phyloP scores from a whole-genome alignment of 2,329 filamentous ascomycete species.

The Thermothelomyces thermophilus region DNA sequence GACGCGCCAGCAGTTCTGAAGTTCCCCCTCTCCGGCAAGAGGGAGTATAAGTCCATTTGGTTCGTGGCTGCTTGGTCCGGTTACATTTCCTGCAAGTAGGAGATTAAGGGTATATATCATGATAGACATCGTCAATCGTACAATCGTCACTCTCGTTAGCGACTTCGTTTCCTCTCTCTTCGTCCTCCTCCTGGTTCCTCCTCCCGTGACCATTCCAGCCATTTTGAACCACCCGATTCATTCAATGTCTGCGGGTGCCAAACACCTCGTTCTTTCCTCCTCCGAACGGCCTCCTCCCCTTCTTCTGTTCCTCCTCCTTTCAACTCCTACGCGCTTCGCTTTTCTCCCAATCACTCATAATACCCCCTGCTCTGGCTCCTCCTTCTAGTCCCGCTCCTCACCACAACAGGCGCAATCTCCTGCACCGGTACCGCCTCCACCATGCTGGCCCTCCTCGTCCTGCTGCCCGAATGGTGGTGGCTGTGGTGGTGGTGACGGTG shows the following conservation, averaged over 20 bases:
- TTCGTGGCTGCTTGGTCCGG: too few species aligned
- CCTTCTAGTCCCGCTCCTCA: background rate
- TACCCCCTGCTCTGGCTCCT: constrained; percentile 2
- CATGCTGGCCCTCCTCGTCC: constrained; percentile 7
- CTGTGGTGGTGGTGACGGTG: constrained; percentile 14
- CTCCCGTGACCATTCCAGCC: background rate
- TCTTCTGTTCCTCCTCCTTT: background rate
- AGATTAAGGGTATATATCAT: background rate
- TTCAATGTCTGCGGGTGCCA: too few species aligned
- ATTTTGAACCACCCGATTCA: too few species aligned
- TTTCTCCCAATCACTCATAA: constrained; percentile 1
- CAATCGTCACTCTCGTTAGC: background rate
- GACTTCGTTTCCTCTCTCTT: too few species aligned
- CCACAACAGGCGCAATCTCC: constrained; percentile 6
- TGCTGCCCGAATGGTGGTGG: background rate
- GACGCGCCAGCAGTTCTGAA: too few species aligned
- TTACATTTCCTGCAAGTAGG: too few species aligned
- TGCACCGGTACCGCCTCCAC: constrained; percentile 14
- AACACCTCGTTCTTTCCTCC: background rate
- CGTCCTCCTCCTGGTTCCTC: too few species aligned
- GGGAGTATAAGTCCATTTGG: too few species aligned
- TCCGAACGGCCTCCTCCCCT: background rate
- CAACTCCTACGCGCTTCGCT: constrained; percentile 15
- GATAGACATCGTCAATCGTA: too few species aligned
- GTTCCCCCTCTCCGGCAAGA: too few species aligned